phyloP scores from a whole-genome alignment of 192 early-diverging fungal genomes.

The Coemansia sp. region DNA sequence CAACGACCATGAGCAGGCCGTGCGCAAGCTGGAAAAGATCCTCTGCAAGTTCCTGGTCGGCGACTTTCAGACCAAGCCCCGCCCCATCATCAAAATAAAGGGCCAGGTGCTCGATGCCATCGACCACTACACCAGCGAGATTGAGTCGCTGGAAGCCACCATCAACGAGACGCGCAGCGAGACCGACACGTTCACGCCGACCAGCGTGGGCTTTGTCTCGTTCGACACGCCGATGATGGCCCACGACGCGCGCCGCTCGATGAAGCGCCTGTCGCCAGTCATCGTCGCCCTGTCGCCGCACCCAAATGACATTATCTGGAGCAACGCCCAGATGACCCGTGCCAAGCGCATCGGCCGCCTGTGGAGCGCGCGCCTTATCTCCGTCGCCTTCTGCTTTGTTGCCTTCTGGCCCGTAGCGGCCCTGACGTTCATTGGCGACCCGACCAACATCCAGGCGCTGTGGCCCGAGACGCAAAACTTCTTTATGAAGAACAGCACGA shows the following conservation, averaged over 20 bases:
- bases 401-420: slow-evolving; percentile 64
- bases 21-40: slow-evolving; percentile 60
- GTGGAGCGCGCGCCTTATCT: slow-evolving; percentile 43
- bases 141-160: slow-evolving; percentile 51
- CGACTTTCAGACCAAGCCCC: slow-evolving; percentile 22
- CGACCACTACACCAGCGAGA: slow-evolving; percentile 60
- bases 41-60: slow-evolving; percentile 52
- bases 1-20: slow-evolving; percentile 56
- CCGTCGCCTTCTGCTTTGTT: slow-evolving; percentile 53
- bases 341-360: slow-evolving; percentile 40
- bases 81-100: slow-evolving; percentile 40
- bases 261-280: slow-evolving; percentile 18
- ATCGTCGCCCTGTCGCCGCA: slow-evolving; percentile 53
- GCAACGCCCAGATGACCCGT: slow-evolving; percentile 56
- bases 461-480: slow-evolving; percentile 48
- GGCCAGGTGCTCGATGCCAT: slow-evolving; percentile 60
- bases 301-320: slow-evolving; percentile 74
- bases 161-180: slow-evolving; percentile 51
- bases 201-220: slow-evolving; percentile 68
- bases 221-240: slow-evolving; percentile 52
- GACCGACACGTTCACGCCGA: slow-evolving; percentile 48
- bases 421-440: slow-evolving; percentile 55
- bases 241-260: slow-evolving; percentile 33
- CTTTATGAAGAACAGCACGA: slow-evolving; percentile 44
- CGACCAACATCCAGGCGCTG: slow-evolving; percentile 53